Conservation (phyloP, 192 early-diverging fungal genomes). For the Podila minutissima region DNA sequence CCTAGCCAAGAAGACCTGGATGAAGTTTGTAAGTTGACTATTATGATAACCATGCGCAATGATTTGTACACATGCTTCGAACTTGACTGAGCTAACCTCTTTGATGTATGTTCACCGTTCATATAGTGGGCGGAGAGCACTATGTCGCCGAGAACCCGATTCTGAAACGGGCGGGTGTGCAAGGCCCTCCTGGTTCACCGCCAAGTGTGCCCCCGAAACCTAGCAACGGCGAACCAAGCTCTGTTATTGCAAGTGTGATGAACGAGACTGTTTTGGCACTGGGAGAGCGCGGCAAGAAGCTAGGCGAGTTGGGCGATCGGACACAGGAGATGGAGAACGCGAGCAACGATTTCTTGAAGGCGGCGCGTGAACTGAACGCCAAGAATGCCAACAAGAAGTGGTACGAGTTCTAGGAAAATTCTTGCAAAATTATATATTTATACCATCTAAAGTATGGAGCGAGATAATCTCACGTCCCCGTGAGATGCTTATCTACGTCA, state of each 20-base stretch:
- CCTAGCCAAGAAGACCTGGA: slow-evolving; percentile 37
- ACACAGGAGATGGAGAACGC: slow-evolving; percentile 65
- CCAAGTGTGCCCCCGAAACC: slow-evolving; percentile 3
- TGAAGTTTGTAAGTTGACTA: slow-evolving; percentile 25
- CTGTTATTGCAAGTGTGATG: slow-evolving; percentile 19
- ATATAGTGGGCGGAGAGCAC: slow-evolving; percentile 31
- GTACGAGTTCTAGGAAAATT: slow-evolving; percentile 62
- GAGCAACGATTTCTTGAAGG: slow-evolving; percentile 63
- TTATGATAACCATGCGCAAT: background rate
- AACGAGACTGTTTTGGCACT: slow-evolving; percentile 45
- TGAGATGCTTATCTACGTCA: no score
- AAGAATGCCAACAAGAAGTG: slow-evolving; percentile 74
- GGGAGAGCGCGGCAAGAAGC: slow-evolving; percentile 74
- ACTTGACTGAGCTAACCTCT: background rate
- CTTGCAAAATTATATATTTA: background rate
- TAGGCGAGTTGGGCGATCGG: slow-evolving; percentile 66
- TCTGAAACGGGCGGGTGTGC: slow-evolving; percentile 34
- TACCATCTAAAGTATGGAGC: no score
- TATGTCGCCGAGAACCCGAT: slow-evolving; percentile 35
- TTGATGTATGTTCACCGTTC: background rate
- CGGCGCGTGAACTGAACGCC: slow-evolving; percentile 67
- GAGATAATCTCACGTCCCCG: no score
- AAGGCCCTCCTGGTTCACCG: slow-evolving; percentile 8
- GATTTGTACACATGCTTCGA: background rate
- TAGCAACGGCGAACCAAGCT: background rate